Evolutionary conservation across 768 basidiomycete genomes (phyloP).

Genomic region (Rubroboletus pulcherrimus): DNA sequence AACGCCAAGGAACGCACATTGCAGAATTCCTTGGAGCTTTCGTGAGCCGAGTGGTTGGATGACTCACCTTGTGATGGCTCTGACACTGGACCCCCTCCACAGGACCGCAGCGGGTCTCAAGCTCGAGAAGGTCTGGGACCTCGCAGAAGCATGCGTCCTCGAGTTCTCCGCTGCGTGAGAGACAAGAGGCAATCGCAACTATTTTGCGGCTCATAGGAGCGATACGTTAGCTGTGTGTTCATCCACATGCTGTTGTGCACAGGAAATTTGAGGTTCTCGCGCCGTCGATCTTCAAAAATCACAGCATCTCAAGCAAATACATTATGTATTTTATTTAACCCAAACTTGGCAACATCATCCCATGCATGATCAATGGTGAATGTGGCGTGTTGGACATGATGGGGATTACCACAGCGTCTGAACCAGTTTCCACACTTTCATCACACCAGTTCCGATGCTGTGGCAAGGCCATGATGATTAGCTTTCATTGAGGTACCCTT

Average conservation of each 20-base stretch:
- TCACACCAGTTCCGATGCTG: conserved; percentile 71
- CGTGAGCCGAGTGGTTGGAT: conserved; percentile 16
- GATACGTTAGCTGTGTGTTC: conserved; percentile 9
- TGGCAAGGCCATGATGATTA: conserved; percentile 1
- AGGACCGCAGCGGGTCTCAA: conserved; percentile 26
- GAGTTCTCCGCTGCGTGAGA: conserved; percentile 24
- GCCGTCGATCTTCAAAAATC: not conserved
- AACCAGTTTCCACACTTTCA: conserved; percentile 68
- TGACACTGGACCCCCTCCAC: not conserved
- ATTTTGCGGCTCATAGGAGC: not conserved
- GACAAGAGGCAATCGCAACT: not conserved
- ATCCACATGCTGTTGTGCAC: conserved; percentile 10
- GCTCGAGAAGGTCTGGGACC: conserved; percentile 31
- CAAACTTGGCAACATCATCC: not conserved
- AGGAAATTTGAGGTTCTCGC: not conserved
- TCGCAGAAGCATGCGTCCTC: conserved; percentile 24
- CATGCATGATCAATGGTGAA: not conserved
- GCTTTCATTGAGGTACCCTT: not conserved
- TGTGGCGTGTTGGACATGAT: not conserved
- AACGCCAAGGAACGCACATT: conserved; percentile 35
- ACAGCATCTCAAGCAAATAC: not conserved
- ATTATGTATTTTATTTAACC: not conserved
- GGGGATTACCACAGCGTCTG: conserved; percentile 28
- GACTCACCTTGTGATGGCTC: not conserved
- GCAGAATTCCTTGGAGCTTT: conserved; percentile 24